Base-by-base conservation (phyloP, 768 basidiomycete genomes). In the Megacollybia marginata region DNA sequence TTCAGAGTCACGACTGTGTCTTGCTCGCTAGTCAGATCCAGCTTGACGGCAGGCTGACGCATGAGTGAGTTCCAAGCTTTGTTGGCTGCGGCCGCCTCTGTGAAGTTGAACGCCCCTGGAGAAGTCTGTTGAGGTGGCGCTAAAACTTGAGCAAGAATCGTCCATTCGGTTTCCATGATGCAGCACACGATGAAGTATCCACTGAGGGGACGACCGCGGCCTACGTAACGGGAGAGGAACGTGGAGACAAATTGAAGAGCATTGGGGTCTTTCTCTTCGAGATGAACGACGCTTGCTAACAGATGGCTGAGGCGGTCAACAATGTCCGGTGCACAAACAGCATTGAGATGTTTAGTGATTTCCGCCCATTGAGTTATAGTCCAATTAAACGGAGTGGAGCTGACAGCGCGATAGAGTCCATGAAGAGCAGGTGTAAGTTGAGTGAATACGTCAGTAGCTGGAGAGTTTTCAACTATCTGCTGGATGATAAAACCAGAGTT, bases 141-240 rank as follows among this genome's bases (percentile, higher is more conserved):
- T 18, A 78, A 66, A 8, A 76, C 79, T 63, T 92, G 90, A 4
- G 88, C 83, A 19, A 94, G 77, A 16, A 89, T 73, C 5, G 89
- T 92, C 85, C 89, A 91, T 57, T 87, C 79, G 38, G 82, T 83
- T 63, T 92, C 89, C 56, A 89, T 78, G 43, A 89, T 80, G 59
- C 91, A 92, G 64, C 91, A 93, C n/a, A 92, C 81, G 48, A 88
- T 75, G 56, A 93, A 92, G 61, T 91, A 90, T 9, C 91, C 89
- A 48, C 83, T 90, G 13, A 93, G 69, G 11, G 92, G 91, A 6
- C 91, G 76, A 9, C 84, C 87, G 49, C 76, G 77, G 9, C 78
- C 71, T 15, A 87, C 78, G 65, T 89, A 97, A 48, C 85, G 83
- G 28, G 82, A 76, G 12, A 88, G 71, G 57, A 91, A 82, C 2